phyloP scores from a whole-genome alignment of 2,329 filamentous ascomycete genomes.

The Fusarium sp. region DNA sequence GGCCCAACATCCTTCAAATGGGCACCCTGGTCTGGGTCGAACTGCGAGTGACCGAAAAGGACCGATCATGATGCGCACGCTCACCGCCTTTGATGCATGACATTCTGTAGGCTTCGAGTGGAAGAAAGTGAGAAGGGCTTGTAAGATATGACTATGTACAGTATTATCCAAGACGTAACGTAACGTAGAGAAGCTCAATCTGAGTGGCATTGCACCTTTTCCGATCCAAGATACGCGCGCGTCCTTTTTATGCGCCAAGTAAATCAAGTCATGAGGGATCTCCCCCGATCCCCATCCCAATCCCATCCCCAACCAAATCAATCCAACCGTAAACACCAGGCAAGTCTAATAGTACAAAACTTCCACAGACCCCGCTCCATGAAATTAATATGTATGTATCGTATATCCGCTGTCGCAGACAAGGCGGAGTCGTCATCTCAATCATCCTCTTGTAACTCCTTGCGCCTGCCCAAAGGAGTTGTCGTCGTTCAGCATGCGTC shows the following conservation, averaged over 20 bases:
- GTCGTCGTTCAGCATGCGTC: slow-evolving; percentile 71
- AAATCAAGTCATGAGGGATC: slow-evolving; percentile 29
- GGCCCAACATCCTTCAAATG: slow-evolving; percentile 64
- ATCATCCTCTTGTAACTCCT: slow-evolving; percentile 36
- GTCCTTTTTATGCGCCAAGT: slow-evolving; percentile 33
- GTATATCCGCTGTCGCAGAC: slow-evolving; percentile 42
- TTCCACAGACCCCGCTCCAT: slow-evolving; percentile 45
- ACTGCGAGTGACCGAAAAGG: slow-evolving; percentile 56
- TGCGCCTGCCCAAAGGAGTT: slow-evolving; percentile 34
- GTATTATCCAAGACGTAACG: slow-evolving; percentile 30
- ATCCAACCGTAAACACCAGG: slow-evolving; percentile 34
- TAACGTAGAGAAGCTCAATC: slow-evolving; percentile 34
- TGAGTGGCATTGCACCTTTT: slow-evolving; percentile 45
- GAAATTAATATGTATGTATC: slow-evolving; percentile 42
- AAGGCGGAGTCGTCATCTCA: slow-evolving; percentile 38
- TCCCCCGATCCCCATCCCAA: slow-evolving; percentile 33
- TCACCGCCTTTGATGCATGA: not conserved
- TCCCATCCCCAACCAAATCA: slow-evolving; percentile 36
- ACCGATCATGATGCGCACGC: not conserved
- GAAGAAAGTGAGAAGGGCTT: slow-evolving; percentile 35
- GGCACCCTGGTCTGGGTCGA: slow-evolving; percentile 72
- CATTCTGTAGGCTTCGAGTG: slow-evolving; percentile 8
- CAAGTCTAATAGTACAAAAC: slow-evolving; percentile 48
- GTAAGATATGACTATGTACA: slow-evolving; percentile 43
- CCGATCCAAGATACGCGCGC: slow-evolving; percentile 22